Base-by-base conservation (phyloP, 805 yeast species). In the Ogataea minuta region DNA sequence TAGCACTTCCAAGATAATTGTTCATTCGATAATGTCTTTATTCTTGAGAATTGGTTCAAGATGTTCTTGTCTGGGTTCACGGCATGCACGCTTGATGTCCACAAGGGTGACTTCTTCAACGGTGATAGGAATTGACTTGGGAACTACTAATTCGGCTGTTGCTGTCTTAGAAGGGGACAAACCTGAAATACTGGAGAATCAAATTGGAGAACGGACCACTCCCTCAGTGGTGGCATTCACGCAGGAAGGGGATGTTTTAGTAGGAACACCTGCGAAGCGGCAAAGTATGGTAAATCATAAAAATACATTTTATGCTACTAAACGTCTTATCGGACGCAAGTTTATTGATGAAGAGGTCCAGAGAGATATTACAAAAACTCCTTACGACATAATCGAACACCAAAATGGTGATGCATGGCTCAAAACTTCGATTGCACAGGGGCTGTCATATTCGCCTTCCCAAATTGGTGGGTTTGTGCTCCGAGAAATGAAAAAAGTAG, bases 141-240 rank as follows among this genome's bases (percentile, higher is more conserved):
- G 95, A 57, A 85, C 95, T 62, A 85, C 95, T 62, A 85, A 86
- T 71, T 85, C 95, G 23, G 95, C 95, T 40, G 95, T 85, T 28
- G 95, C 95, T 39, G 67, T 84, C 39, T 78, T 86, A 80, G 90
- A 84, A 66, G 85, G 88, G 48, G 75, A 79, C 61, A 63, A 71
- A 44, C 91, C 95, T 43, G 78, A 77, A 66, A 87, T 85, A 47
- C 69, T 85, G 45, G 95, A 86, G 67, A 84, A 85, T 71, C 64
- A 77, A 45, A 86, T 81, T 65, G 90, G 90, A 63, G 71, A 77
- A 34, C 73, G 88, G 55, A 81, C 95, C 36, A 88, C 96, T 14
- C 96, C 97, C 23, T 90, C 97, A 24, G 87, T 89, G 30, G 96
- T 89, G 44, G 96, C 96, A 39, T 89, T 89, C 78, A 84, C 93